Conservation (phyloP, 495 filamentous ascomycete genomes). For the Tirmania nivea region DNA sequence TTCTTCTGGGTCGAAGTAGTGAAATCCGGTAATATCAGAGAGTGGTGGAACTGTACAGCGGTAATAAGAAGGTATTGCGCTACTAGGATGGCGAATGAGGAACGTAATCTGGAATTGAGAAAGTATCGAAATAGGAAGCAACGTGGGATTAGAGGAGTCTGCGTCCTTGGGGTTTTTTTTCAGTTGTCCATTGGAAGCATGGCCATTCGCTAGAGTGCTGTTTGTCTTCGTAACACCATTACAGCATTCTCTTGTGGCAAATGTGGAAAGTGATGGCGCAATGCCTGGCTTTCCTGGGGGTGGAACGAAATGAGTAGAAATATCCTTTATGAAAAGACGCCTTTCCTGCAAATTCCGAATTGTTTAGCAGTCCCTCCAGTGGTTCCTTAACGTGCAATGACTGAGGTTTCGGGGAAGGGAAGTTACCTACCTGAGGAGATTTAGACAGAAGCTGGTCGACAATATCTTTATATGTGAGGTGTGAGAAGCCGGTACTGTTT, state of each 20-base stretch:
- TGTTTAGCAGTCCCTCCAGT: too few species aligned
- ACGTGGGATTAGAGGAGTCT: conserved; percentile 55
- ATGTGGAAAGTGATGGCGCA: conserved; percentile 41
- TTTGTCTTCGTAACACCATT: too few species aligned
- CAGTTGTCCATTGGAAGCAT: too few species aligned
- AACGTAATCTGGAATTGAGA: conserved; percentile 81
- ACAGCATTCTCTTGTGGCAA: too few species aligned
- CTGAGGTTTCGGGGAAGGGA: too few species aligned
- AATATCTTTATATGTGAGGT: conserved; percentile 55
- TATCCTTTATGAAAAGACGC: conserved; percentile 94
- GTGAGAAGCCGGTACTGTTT: conserved; percentile 47
- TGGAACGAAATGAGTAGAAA: conserved; percentile 68
- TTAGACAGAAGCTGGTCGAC: conserved; percentile 25
- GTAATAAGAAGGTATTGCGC: conserved; percentile 75
- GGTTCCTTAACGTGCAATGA: too few species aligned
- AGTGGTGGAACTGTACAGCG: conserved; percentile 89
- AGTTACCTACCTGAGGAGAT: too few species aligned
- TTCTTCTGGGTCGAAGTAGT: conserved; percentile 62
- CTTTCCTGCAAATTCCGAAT: conserved; percentile 24
- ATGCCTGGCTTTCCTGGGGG: conserved; percentile 39
- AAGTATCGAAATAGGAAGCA: conserved; percentile 48
- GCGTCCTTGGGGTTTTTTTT: conserved; percentile 7
- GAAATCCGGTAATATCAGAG: conserved; percentile 58
- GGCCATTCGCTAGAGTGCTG: too few species aligned
- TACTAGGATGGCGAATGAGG: conserved; percentile 78